These are phyloP conservation scores for Candida sp. DNA, from an alignment of 1,139 yeast species.

Conservation along the genomic window DNA sequence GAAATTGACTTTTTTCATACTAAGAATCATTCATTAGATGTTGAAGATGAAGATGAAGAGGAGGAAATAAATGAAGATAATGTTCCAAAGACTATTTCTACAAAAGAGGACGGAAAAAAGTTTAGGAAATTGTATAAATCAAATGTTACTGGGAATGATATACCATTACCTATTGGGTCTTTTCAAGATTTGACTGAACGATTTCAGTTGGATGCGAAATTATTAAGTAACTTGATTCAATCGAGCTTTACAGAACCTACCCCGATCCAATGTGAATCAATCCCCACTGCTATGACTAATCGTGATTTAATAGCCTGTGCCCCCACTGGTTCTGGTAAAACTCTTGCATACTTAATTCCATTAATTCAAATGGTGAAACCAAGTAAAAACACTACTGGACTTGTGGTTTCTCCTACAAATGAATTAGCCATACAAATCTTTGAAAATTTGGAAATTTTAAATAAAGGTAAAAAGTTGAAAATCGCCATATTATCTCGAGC, in stretches of 20 bases:
- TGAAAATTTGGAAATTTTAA: slow-evolving; percentile 60
- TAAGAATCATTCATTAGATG: slow-evolving; percentile 31
- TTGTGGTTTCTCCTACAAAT: slow-evolving; percentile 85
- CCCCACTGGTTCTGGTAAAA: slow-evolving; percentile 94
- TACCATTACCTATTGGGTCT: slow-evolving; percentile 86
- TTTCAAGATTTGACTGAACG: slow-evolving; percentile 75
- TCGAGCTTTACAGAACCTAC: slow-evolving; percentile 84
- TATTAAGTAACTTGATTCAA: slow-evolving; percentile 63
- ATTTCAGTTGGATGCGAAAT: slow-evolving; percentile 59
- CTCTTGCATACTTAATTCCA: slow-evolving; percentile 85
- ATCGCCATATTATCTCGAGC: slow-evolving; percentile 74
- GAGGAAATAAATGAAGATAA: slow-evolving; percentile 17
- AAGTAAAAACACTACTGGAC: slow-evolving; percentile 51
- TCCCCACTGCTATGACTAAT: slow-evolving; percentile 62
- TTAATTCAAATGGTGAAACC: slow-evolving; percentile 52
- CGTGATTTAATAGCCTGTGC: slow-evolving; percentile 87
- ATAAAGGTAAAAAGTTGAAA: slow-evolving; percentile 53
- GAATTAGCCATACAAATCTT: slow-evolving; percentile 85
- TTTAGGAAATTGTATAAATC: slow-evolving; percentile 56
- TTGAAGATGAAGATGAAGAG: slow-evolving; percentile 12
- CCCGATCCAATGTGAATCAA: slow-evolving; percentile 84
- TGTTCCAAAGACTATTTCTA: slow-evolving; percentile 45
- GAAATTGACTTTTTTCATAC: slow-evolving; percentile 74
- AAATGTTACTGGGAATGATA: slow-evolving; percentile 72
- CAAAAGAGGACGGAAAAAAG: slow-evolving; percentile 52